A percentile compares a stretch with the other conserved stretches of the same genome.
Evolutionary conservation across 1,284 basidiomycete species (phyloP).

Genomic region (Wallemia ichthyophaga): DNA sequence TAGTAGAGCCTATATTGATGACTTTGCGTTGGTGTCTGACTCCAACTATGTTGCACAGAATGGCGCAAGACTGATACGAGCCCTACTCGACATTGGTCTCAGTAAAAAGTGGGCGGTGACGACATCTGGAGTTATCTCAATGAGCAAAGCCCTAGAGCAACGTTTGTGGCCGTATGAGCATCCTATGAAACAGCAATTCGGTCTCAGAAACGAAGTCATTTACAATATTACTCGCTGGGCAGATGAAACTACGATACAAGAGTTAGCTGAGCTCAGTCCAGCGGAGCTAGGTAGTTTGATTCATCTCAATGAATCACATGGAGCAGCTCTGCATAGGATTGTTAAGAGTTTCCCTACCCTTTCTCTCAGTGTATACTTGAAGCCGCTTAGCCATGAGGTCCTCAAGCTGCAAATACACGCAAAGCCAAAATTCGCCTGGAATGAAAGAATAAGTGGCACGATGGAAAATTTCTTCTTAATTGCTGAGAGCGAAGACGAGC

Average conservation of each 20-base stretch:
- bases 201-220: constrained; percentile 45
- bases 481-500: constrained; percentile 59
- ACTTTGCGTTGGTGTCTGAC: constrained; percentile 92
- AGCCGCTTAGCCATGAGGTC: constrained; percentile 45
- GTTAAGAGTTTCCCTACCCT: constrained; percentile 63
- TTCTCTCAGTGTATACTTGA: constrained; percentile 34
- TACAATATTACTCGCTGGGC: constrained; percentile 53
- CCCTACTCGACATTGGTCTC: constrained; percentile 75
- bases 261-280: constrained; percentile 44
- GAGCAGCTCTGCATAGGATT: constrained; percentile 41
- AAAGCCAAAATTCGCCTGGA: constrained; percentile 56
- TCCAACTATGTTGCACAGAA: constrained; percentile 80
- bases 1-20: constrained; percentile 47
- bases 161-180: constrained; percentile 90
- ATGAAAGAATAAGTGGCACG: constrained; percentile 36
- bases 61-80: constrained; percentile 71
- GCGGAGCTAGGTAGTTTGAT: constrained; percentile 51
- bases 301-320: constrained; percentile 63
- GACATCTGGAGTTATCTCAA: constrained; percentile 47
- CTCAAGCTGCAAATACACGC: constrained; percentile 43
- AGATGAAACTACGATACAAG: constrained; percentile 47
- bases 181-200: constrained; percentile 46
- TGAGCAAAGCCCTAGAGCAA: constrained; percentile 80
- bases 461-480: constrained; percentile 82
- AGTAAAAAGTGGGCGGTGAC: constrained; percentile 69